phyloP scores from a whole-genome alignment of 2,329 filamentous ascomycete genomes.

The Harringtonia aguacate region DNA sequence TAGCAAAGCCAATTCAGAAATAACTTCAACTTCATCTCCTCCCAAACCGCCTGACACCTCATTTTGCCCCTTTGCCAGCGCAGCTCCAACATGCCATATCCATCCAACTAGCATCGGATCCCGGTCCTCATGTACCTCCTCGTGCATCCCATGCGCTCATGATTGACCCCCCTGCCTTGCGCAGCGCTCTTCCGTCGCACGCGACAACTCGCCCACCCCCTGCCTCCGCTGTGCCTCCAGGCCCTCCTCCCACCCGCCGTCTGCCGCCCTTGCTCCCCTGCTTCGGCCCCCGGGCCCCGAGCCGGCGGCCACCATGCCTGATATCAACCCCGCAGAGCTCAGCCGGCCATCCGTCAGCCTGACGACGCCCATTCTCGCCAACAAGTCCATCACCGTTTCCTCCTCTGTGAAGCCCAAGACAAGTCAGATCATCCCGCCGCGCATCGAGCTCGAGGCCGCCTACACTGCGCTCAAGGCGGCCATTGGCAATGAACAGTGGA shows the following conservation, averaged over 20 bases:
- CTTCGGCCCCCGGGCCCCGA: not conserved
- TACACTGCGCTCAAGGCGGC: conserved; percentile 51
- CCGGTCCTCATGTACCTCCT: conserved; percentile 29
- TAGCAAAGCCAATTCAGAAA: not conserved
- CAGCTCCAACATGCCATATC: conserved; percentile 28
- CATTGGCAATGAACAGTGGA: conserved; percentile 52
- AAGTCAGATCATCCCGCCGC: conserved; percentile 51
- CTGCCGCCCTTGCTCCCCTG: conserved; percentile 17
- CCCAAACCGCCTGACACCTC: not conserved
- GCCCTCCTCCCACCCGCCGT: not conserved
- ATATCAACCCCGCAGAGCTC: conserved; percentile 60
- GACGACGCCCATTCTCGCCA: conserved; percentile 46
- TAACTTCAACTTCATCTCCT: conserved; percentile 1
- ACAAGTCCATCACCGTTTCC: conserved; percentile 45
- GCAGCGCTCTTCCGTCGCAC: conserved; percentile 34
- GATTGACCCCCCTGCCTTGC: conserved; percentile 28
- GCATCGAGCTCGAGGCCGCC: conserved; percentile 57
- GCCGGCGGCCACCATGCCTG: conserved; percentile 39
- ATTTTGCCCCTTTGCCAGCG: conserved; percentile 7
- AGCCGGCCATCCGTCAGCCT: conserved; percentile 50
- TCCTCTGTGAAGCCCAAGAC: conserved; percentile 45
- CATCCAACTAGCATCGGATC: conserved; percentile 30
- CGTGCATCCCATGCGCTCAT: conserved; percentile 32
- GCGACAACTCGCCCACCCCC: conserved; percentile 30
- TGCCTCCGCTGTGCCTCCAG: not conserved